These are phyloP conservation scores for Alternaria gaisen DNA, from an alignment of 2,329 filamentous ascomycete species.

Conservation along the genomic window DNA sequence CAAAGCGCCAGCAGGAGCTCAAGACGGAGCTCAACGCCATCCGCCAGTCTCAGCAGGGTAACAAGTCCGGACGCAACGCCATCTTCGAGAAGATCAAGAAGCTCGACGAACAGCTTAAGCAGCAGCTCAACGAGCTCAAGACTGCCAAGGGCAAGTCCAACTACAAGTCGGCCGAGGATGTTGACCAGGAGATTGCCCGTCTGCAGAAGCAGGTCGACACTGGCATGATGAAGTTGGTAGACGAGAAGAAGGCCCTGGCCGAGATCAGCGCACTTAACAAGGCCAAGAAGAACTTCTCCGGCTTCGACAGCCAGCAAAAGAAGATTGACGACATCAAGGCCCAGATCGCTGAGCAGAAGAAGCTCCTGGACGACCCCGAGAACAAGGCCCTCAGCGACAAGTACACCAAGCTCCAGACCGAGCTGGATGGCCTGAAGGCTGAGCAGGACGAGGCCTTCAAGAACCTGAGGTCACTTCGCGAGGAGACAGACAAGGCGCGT, in stretches of 20 bases:
- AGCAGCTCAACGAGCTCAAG: slow-evolving; percentile 87
- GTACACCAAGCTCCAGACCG: slow-evolving; percentile 84
- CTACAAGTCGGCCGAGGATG: slow-evolving; percentile 87
- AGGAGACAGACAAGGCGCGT: slow-evolving; percentile 85
- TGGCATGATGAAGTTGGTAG: slow-evolving; percentile 92
- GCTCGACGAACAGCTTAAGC: slow-evolving; percentile 87
- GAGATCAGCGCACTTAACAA: slow-evolving; percentile 87
- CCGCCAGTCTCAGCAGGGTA: slow-evolving; percentile 83
- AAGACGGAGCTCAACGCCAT: slow-evolving; percentile 84
- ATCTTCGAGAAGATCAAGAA: slow-evolving; percentile 92
- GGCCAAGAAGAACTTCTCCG: slow-evolving; percentile 88
- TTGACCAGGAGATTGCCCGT: slow-evolving; percentile 81
- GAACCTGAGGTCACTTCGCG: slow-evolving; percentile 81
- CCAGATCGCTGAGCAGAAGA: slow-evolving; percentile 88
- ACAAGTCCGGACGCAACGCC: slow-evolving; percentile 81
- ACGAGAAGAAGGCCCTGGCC: slow-evolving; percentile 91
- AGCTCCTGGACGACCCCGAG: slow-evolving; percentile 89
- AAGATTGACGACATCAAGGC: slow-evolving; percentile 85
- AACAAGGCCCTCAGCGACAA: slow-evolving; percentile 85
- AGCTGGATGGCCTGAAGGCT: slow-evolving; percentile 88
- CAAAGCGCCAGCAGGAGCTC: slow-evolving; percentile 86
- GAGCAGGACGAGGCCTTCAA: slow-evolving; percentile 93
- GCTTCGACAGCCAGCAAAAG: slow-evolving; percentile 86
- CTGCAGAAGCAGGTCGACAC: slow-evolving; percentile 87
- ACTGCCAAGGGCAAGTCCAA: slow-evolving; percentile 78